Conservation (phyloP, 2,329 filamentous ascomycete genomes). For the Periglandula ipomoeae region DNA sequence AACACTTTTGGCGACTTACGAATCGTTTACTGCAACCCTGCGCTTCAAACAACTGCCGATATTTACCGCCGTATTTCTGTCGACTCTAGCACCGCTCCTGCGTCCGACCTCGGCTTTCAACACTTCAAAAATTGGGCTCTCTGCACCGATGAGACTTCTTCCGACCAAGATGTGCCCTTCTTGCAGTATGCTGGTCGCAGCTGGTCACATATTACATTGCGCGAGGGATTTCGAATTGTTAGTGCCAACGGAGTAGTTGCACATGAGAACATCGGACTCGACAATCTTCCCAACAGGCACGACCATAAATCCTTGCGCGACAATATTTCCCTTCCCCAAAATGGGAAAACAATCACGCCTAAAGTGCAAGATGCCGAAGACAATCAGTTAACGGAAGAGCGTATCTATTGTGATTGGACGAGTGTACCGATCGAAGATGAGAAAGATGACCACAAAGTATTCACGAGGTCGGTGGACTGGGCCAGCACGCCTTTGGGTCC, state of each 20-base stretch:
- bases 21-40: conserved; percentile 28
- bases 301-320: background rate
- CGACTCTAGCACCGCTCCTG: background rate
- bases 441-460: conserved; percentile 22
- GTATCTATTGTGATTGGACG: conserved; percentile 6
- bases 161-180: conserved; percentile 2
- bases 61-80: conserved; percentile 2
- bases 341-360: background rate
- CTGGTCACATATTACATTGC: conserved; percentile 6
- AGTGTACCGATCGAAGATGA: conserved; percentile 4
- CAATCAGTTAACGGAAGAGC: conserved; percentile 16
- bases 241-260: conserved; percentile 14
- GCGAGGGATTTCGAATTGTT: conserved; percentile 2
- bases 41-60: conserved; percentile 1
- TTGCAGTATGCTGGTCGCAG: conserved; percentile 7
- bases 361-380: conserved; percentile 8
- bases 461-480: conserved; percentile 35
- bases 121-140: conserved; percentile 7
- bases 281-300: background rate
- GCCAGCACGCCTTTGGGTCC: conserved; percentile 35
- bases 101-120: background rate
- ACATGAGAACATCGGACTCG: conserved; percentile 9
- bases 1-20: conserved; percentile 8
- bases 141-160: background rate
- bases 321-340: background rate